Evolutionary conservation across 768 basidiomycete genomes (phyloP).

Genomic region (Termitomyces sp.): DNA sequence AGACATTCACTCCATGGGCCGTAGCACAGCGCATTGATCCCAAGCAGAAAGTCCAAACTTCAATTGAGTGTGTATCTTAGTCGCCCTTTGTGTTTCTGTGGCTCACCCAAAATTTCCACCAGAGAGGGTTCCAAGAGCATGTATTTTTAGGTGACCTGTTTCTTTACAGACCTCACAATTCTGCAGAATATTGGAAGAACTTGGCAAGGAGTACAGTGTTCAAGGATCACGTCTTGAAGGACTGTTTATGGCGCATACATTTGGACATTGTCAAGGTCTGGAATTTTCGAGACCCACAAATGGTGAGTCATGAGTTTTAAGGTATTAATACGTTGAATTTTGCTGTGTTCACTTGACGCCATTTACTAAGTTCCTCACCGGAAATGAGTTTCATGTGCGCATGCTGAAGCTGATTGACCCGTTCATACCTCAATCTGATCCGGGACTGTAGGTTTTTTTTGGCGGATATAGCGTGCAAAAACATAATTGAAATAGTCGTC

Average conservation of each 20-base stretch:
- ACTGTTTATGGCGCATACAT: constrained; percentile 11
- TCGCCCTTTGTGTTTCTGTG: not conserved
- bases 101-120: not conserved
- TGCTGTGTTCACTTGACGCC: not conserved
- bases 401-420: not conserved
- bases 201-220: constrained; percentile 4
- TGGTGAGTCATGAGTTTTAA: constrained; percentile 2
- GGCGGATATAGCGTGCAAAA: not conserved
- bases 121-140: constrained; percentile 1
- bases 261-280: constrained; percentile 19
- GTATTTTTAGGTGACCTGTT: not conserved
- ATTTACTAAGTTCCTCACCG: not conserved
- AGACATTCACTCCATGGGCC: constrained; percentile 1
- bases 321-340: too few relatives aligned
- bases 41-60: constrained; percentile 1
- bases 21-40: constrained; percentile 4
- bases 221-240: not conserved
- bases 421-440: not conserved
- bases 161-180: not conserved
- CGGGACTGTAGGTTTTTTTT: not conserved
- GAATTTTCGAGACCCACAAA: constrained; percentile 22
- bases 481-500: not conserved
- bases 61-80: not conserved
- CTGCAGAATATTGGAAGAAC: constrained; percentile 9
- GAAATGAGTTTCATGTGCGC: not conserved